Evolutionary conservation across 768 basidiomycete species (phyloP), one percentile per base, ranked within the genome.

Genomic region (Fomitopsis serialis): DNA sequence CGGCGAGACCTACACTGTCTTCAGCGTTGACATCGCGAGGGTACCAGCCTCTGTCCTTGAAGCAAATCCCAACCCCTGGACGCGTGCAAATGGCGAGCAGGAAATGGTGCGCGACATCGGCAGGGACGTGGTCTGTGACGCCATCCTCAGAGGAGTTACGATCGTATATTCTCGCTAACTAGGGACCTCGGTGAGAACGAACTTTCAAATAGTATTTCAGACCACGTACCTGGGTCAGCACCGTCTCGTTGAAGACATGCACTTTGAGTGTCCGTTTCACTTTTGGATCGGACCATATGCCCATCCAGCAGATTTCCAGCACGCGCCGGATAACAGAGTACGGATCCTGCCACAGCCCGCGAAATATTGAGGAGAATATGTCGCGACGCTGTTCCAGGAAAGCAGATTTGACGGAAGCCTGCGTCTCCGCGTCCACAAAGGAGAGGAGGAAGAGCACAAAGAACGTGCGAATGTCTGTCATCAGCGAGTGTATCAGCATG

Each of bases 1-100:
- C 72, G 0, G 77, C 78, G 23, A 69, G 9, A 6, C 74, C 68
- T 2, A 58, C 49, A 0, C 57, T 49, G 29, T 54, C 53, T n/a
- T 68, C 68, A 1, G 69, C 68, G 10, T 76, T 76, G 17, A 67
- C 65, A 56, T 87, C 85, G 2, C 90, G 82, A 3, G 83, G 83
- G 60, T 97, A 98, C 94, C 94, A 98, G 2, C 94, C 94, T 8
- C 81, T 77, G 61, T 95, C 92, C 48, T 74, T 81, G 70, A 96
- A 97, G 63, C 94, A 98, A 13, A 97, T 75, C 0, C 94, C 94
- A 12, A 75, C 70, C 0, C 94, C 93, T 0, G 91, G 89, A 23
- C 80, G 81, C 0, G 89, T 87, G 60, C 87, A 89, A 27, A 92
- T 81, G 1, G 87, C 87, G 24, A 95, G 78, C 11, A 97, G 71